Evolutionary conservation across 176 grass and related monocot species (phyloP), one percentile per base, ranked within the genome.

Genomic region (Saccharum spontaneum): DNA sequence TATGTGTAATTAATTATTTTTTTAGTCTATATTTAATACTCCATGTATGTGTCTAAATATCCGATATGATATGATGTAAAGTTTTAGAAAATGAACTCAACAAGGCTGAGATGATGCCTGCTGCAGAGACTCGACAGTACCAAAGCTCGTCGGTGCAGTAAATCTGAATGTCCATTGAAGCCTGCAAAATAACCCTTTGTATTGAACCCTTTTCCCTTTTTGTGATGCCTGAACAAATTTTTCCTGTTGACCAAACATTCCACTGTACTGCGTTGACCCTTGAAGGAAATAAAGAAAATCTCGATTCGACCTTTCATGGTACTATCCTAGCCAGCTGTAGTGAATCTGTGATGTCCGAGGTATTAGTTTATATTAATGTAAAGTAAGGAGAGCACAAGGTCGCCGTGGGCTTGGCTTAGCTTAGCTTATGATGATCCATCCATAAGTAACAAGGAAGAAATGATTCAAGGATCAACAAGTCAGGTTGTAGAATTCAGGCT

Each of bases 191-290:
- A 1, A 48, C 37, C 20, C 18, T 65, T 65, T 49, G 20, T 37
- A 37, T 30, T 28, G 46, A 71, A 63, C 26, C 11, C 4, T 44
- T 26, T 33, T 3, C 13, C 13, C 41, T 1, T 62, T 50, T 22
- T 28, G 38, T 63, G 12, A 66, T 46, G 2, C 34, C 17, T 37
- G 59, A 80, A 80, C 11, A 36, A 49, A 52, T 11, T 31, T 69
- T 10, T 80, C 14, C 18, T 37, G 41, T 33, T 80, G 45, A 69
- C 63, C 18, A 49, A 33, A 69, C 64, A 66, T 50, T 75, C 82
- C 2, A 50, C 20, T 20, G 10, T 37, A 15, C 28, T 14, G 41
- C 16, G 43, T 50, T 80, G 76, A 86, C 67, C 31, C 41, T 80
- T 28, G 2, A 37, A 71, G 16, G 3, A 16, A 13, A 6, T 7